These are phyloP conservation scores for Fusarium sp. DNA, from an alignment of 2,329 filamentous ascomycete genomes.

Conservation along the genomic window DNA sequence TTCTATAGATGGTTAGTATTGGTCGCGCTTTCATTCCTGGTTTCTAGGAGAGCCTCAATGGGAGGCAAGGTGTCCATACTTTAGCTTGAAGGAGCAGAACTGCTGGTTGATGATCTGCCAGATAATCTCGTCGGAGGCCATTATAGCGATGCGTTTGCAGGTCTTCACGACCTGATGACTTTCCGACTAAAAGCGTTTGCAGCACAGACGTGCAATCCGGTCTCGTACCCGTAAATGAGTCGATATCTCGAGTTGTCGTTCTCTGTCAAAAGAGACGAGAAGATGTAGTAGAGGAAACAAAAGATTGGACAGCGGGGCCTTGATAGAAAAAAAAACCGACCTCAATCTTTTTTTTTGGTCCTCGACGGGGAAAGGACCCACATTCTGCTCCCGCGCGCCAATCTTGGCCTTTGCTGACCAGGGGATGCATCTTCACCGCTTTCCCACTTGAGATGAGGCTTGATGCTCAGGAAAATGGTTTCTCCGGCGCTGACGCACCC, in stretches of 20 bases:
- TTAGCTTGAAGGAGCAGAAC: constrained; percentile 95
- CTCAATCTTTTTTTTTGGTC: constrained; percentile 33
- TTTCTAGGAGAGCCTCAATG: not conserved
- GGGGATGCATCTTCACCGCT: constrained; percentile 27
- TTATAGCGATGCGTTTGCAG: constrained; percentile 49
- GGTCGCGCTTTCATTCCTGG: not conserved
- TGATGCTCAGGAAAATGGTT: constrained; percentile 2
- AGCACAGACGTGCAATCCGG: not conserved
- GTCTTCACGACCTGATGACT: not conserved
- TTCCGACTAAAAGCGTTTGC: not conserved
- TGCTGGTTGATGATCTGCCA: constrained; percentile 98
- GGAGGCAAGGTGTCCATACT: constrained; percentile 63
- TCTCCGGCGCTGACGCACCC: constrained; percentile 17
- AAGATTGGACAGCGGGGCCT: constrained; percentile 26
- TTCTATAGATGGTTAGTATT: constrained; percentile 62
- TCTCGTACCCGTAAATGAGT: not conserved
- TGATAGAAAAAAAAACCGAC: constrained; percentile 5
- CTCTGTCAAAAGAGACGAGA: constrained; percentile 17
- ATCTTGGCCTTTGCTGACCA: constrained; percentile 34
- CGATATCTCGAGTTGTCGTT: not conserved
- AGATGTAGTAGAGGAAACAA: constrained; percentile 15
- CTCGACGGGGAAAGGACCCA: constrained; percentile 20
- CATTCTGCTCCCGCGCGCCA: constrained; percentile 25
- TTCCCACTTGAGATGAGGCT: constrained; percentile 13
- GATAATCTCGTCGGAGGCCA: constrained; percentile 96